Evolutionary conservation across 2,329 filamentous ascomycete genomes (phyloP).

Genomic region (Coniochaeta pulveracea): DNA sequence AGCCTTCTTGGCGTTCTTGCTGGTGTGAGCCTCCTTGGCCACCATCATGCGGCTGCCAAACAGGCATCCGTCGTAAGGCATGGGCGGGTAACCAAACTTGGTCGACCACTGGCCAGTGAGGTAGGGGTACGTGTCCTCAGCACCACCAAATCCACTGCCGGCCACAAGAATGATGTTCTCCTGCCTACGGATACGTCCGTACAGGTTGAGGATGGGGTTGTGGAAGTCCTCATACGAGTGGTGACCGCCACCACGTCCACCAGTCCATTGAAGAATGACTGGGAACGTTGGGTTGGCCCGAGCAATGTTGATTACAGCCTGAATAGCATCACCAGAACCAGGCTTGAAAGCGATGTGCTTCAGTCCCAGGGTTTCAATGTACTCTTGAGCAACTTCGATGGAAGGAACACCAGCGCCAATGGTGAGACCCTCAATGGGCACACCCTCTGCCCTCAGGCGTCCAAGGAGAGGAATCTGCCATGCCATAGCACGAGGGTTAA

Average conservation of each 20-base stretch:
- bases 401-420: slow-evolving; percentile 92
- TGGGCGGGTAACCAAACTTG: slow-evolving; percentile 76
- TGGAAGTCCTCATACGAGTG: slow-evolving; percentile 96
- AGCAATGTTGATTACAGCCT: slow-evolving; percentile 83
- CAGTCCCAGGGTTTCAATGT: slow-evolving; percentile 83
- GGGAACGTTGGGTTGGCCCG: slow-evolving; percentile 91
- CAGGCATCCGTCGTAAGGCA: slow-evolving; percentile 88
- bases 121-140: slow-evolving; percentile 87
- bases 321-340: slow-evolving; percentile 78
- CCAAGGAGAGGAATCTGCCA: slow-evolving; percentile 86
- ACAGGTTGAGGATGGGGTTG: slow-evolving; percentile 83
- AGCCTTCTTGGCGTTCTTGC: slow-evolving; percentile 76
- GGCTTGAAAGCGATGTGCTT: slow-evolving; percentile 96
- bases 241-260: slow-evolving; percentile 84
- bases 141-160: slow-evolving; percentile 82
- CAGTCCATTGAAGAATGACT: slow-evolving; percentile 90
- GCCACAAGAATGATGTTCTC: slow-evolving; percentile 83
- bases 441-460: slow-evolving; percentile 69
- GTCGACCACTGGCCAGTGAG: slow-evolving; percentile 82
- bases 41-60: slow-evolving; percentile 95
- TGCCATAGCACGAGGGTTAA: slow-evolving; percentile 77
- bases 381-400: slow-evolving; percentile 84
- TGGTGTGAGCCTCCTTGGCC: slow-evolving; percentile 83
- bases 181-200: slow-evolving; percentile 73
- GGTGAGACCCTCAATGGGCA: slow-evolving; percentile 83